Conservation (phyloP, 768 basidiomycete genomes). For the Psilocybe sp. region DNA sequence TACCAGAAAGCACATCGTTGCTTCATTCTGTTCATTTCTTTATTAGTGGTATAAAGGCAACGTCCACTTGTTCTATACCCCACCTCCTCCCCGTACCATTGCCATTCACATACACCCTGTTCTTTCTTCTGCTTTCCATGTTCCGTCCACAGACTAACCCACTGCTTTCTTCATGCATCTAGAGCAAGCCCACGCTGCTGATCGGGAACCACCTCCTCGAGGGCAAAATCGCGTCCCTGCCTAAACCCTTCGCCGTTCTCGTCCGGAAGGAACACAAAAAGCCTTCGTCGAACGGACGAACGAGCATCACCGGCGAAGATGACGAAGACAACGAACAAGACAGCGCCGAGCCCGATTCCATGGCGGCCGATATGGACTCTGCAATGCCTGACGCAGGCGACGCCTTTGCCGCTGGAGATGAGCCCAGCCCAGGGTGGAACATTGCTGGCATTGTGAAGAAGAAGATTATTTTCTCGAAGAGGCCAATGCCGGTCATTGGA, state of each 20-base stretch:
- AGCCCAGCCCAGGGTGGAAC: slow-evolving; percentile 44
- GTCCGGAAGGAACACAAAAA: slow-evolving; percentile 28
- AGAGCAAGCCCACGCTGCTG: slow-evolving; percentile 76
- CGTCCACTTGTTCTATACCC: too few species aligned
- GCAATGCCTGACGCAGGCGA: slow-evolving; percentile 1
- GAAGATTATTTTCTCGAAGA: slow-evolving; percentile 81
- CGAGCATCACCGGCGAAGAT: not conserved
- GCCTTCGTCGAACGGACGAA: slow-evolving; percentile 16
- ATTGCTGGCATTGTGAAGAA: slow-evolving; percentile 71
- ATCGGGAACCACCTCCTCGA: slow-evolving; percentile 92
- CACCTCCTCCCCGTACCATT: too few species aligned
- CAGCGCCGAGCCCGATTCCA: slow-evolving; percentile 15
- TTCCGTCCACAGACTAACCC: not conserved
- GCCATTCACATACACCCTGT: too few species aligned
- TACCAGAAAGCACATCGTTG: too few species aligned
- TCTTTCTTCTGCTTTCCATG: not conserved
- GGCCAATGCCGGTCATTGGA: slow-evolving; percentile 70
- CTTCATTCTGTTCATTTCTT: too few species aligned
- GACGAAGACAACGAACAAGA: slow-evolving; percentile 8
- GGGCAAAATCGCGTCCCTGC: slow-evolving; percentile 71
- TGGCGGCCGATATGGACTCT: slow-evolving; percentile 17
- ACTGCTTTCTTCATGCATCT: not conserved
- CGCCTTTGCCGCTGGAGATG: slow-evolving; percentile 1
- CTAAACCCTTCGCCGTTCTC: slow-evolving; percentile 83
- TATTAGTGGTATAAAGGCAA: too few species aligned